These are phyloP conservation scores for Ganoderma multipileum DNA, from an alignment of 1,284 basidiomycete genomes.

Conservation along the genomic window DNA sequence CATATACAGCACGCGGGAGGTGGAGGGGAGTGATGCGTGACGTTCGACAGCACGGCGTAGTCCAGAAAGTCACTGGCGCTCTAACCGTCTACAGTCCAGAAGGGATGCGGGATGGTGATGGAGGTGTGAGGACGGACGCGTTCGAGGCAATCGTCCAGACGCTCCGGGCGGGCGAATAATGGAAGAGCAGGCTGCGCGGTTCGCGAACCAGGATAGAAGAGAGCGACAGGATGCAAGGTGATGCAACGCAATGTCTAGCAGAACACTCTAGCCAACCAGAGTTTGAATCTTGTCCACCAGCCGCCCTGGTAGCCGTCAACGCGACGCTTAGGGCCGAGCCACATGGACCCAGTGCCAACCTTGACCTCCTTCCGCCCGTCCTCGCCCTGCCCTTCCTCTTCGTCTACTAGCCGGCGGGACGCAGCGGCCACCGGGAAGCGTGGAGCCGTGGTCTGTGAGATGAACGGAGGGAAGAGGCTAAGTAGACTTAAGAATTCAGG, in stretches of 20 bases:
- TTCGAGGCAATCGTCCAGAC: conserved; percentile 20
- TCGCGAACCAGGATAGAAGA: not conserved
- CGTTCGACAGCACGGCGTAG: conserved; percentile 18
- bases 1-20: conserved; percentile 13
- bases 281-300: conserved; percentile 75
- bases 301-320: conserved; percentile 68
- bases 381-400: conserved; percentile 70
- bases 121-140: conserved; percentile 19
- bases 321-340: conserved; percentile 64
- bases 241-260: conserved; percentile 43
- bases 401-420: conserved; percentile 50
- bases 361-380: conserved; percentile 57
- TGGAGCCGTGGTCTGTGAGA: conserved; percentile 65
- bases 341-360: conserved; percentile 77
- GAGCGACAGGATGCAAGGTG: not conserved
- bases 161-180: conserved; percentile 22
- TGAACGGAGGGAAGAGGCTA: conserved; percentile 72
- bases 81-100: conserved; percentile 10
- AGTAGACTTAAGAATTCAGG: conserved; percentile 68
- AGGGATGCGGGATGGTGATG: conserved; percentile 15
- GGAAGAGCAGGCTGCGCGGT: not conserved
- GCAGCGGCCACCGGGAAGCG: conserved; percentile 56
- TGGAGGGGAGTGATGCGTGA: conserved; percentile 4
- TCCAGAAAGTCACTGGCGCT: conserved; percentile 14
- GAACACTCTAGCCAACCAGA: conserved; percentile 76